Conservation (phyloP, 2,329 filamentous ascomycete species). For the Capronia epimyces region DNA sequence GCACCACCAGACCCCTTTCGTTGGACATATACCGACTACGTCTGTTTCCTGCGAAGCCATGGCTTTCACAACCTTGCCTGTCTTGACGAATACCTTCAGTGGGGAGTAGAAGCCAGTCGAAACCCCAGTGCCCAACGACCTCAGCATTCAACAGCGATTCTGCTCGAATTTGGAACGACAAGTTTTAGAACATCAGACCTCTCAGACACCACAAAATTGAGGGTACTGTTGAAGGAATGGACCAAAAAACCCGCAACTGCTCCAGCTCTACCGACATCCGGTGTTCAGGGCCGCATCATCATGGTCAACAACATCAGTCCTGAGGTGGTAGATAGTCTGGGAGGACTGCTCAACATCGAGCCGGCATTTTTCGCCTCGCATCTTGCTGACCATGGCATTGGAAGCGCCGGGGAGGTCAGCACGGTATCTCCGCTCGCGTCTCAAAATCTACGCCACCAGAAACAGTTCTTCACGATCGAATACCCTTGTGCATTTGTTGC, state of each 20-base stretch:
- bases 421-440: conserved; percentile 21
- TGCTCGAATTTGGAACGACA: conserved; percentile 21
- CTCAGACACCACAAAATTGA: conserved; percentile 22
- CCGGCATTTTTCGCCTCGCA: conserved; percentile 25
- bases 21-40: conserved; percentile 27
- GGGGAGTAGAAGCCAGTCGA: conserved; percentile 19
- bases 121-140: conserved; percentile 15
- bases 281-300: conserved; percentile 22
- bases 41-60: conserved; percentile 25
- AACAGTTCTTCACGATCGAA: conserved; percentile 24
- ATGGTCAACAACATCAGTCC: conserved; percentile 26
- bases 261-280: conserved; percentile 9
- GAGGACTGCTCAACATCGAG: conserved; percentile 24
- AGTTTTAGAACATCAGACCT: conserved; percentile 24
- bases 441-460: conserved; percentile 18
- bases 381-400: conserved; percentile 17
- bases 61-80: conserved; percentile 25
- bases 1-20: conserved; percentile 24
- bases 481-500: conserved; percentile 23
- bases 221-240: conserved; percentile 25
- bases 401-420: conserved; percentile 13
- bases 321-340: conserved; percentile 24
- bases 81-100: conserved; percentile 24
- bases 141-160: conserved; percentile 19
- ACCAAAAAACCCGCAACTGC: conserved; percentile 17